Evolutionary conservation across 495 filamentous ascomycete genomes (phyloP), one percentile per base, ranked within the genome.

Genomic region (Ramalina intermedia): DNA sequence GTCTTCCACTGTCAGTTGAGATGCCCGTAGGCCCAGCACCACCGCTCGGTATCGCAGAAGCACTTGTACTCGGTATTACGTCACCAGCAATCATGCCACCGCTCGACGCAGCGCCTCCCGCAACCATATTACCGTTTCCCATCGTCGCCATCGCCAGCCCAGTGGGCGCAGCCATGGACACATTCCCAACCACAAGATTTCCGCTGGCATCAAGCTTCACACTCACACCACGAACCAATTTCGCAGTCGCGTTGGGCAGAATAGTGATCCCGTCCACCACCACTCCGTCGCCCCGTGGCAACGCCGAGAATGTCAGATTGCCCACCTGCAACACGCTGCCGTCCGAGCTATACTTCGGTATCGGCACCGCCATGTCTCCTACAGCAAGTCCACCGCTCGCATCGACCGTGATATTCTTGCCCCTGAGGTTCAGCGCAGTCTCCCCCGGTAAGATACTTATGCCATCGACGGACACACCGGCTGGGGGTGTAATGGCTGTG

Each of bases 361-460:
- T 7, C 16, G 41, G 21, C 21, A 24, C 41, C 2, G 41, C 20
- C 20, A 5, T 44, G 41, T 27, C 36, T 27, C 9, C 50, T 14
- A 26, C 29, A 11, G 8, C 7, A 17, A 48, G 29, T 14, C 20
- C 37, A 26, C 38, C 44, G 5, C 3, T 29, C 9, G 21, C 27
- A 8, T 35, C 51, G n/a, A 49, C 17, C 12, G 50, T 46, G 42
- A 57, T 24, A 12, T 51, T 38, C 14, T 56, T 60, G 16, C 55
- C 53, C 2, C 44, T 47, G 11, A 60, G 14, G 3, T 41, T 51
- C 14, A 60, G 47, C 2, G 53, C 52, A 13, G 56, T 17, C 2
- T 23, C 49, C 1, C 58, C 58, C 23, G 56, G 56, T 13, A 35
- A 40, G 24, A 60, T 41, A 2, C 52, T 58, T 7, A 45, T 58